phyloP scores from a whole-genome alignment of 1,284 basidiomycete genomes.

The Ganoderma sinense region DNA sequence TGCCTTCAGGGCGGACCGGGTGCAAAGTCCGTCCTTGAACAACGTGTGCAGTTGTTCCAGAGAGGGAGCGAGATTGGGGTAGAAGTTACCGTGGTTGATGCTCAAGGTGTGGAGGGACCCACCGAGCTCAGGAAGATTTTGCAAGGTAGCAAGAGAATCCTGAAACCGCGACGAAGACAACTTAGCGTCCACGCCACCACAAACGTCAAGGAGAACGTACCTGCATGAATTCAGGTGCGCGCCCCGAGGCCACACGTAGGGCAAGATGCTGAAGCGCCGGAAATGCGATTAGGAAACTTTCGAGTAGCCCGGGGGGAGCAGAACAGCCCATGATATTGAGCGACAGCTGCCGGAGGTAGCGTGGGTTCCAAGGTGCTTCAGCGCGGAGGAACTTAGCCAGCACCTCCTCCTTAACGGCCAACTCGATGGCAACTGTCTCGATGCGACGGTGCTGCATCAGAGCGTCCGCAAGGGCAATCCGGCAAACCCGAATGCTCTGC shows the following conservation, averaged over 20 bases:
- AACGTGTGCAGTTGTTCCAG: background rate
- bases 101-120: background rate
- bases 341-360: background rate
- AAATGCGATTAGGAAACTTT: background rate
- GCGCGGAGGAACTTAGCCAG: background rate
- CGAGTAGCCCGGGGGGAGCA: background rate
- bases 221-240: too few relatives aligned
- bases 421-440: background rate
- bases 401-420: background rate
- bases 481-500: background rate
- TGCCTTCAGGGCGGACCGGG: background rate
- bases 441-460: background rate
- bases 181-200: too few relatives aligned
- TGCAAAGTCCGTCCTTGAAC: too few relatives aligned
- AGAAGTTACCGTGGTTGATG: background rate
- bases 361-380: background rate
- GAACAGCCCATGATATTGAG: background rate
- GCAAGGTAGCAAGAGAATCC: too few relatives aligned
- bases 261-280: background rate
- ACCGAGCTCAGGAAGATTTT: too few relatives aligned
- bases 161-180: too few relatives aligned
- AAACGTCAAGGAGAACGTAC: too few relatives aligned
- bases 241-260: background rate
- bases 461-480: background rate
- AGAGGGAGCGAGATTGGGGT: too few relatives aligned